Conservation (phyloP, 176 grass and related monocot genomes). For the Juncus inflexus region DNA sequence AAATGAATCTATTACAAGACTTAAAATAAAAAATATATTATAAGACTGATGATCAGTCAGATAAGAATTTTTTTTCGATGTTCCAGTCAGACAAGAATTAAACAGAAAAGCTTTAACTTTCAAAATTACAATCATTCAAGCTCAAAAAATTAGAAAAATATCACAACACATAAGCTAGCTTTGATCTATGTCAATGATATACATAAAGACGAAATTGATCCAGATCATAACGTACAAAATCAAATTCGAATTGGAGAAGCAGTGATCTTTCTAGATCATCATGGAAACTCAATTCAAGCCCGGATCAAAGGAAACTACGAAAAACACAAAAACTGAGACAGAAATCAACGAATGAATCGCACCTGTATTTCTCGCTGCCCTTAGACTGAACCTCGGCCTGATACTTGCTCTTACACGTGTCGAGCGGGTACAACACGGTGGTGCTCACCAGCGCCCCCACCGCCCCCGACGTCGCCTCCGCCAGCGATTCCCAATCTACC, state of each 20-base stretch:
- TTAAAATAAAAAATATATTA: neutral
- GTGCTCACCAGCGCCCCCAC: conserved; percentile 90
- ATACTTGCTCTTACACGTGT: conserved; percentile 97
- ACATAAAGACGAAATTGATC: neutral
- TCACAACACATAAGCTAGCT: neutral
- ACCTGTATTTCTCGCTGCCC: conserved; percentile 83
- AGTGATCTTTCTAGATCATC: neutral
- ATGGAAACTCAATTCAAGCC: neutral
- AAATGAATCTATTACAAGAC: neutral
- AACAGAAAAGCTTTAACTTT: neutral
- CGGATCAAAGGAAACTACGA: neutral
- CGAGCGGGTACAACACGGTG: conserved; percentile 85
- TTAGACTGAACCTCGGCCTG: conserved; percentile 80
- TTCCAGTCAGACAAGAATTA: neutral
- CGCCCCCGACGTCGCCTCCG: conserved; percentile 90
- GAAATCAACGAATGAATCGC: neutral
- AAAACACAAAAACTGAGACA: neutral
- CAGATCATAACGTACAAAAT: neutral
- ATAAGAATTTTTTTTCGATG: neutral
- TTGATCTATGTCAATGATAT: neutral
- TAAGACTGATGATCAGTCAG: too few species aligned
- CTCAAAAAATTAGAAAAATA: neutral
- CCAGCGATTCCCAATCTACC: conserved; percentile 89
- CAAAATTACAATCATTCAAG: conserved; percentile 6
- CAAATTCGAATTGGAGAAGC: conserved; percentile 20